phyloP scores from a whole-genome alignment of 208 protist genomes.

The Crithidia thermophila region DNA sequence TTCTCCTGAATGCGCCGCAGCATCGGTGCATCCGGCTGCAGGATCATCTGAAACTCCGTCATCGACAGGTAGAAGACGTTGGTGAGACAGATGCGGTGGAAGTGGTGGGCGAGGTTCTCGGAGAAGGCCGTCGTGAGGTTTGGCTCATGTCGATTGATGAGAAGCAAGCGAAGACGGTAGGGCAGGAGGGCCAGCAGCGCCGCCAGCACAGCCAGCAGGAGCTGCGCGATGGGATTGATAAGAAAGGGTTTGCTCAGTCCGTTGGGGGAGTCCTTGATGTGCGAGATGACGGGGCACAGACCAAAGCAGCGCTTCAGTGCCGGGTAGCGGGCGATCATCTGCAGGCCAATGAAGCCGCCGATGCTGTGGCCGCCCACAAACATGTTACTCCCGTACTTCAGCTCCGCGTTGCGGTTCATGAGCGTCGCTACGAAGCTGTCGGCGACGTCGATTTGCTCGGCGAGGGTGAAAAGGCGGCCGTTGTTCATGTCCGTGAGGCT shows the following conservation, averaged over 20 bases:
- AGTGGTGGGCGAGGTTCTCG: constrained; percentile 30
- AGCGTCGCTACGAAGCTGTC: constrained; percentile 45
- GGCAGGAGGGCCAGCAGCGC: constrained; percentile 43
- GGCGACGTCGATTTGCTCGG: constrained; percentile 73
- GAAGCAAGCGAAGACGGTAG: constrained; percentile 3
- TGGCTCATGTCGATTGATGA: constrained; percentile 31
- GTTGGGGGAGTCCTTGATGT: constrained; percentile 63
- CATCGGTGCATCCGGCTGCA: constrained; percentile 50
- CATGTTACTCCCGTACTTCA: constrained; percentile 50
- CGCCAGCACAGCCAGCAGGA: constrained; percentile 25
- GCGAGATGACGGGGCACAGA: constrained; percentile 67
- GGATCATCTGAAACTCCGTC: constrained; percentile 60
- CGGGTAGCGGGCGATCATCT: constrained; percentile 55
- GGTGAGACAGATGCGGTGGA: constrained; percentile 28
- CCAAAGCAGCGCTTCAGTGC: constrained; percentile 64
- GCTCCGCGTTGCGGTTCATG: constrained; percentile 15
- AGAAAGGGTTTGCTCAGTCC: constrained; percentile 42
- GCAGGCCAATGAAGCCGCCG: constrained; percentile 69
- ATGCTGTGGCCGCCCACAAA: constrained; percentile 84
- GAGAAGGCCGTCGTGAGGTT: constrained; percentile 17
- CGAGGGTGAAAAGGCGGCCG: constrained; percentile 59
- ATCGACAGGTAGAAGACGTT: constrained; percentile 64
- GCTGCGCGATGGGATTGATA: constrained; percentile 38
- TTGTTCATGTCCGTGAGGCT: constrained; percentile 64
- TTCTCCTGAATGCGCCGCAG: constrained; percentile 44